Evolutionary conservation across 2,329 filamentous ascomycete species (phyloP), one percentile per base, ranked within the genome.

Genomic region (Monilinia laxa): DNA sequence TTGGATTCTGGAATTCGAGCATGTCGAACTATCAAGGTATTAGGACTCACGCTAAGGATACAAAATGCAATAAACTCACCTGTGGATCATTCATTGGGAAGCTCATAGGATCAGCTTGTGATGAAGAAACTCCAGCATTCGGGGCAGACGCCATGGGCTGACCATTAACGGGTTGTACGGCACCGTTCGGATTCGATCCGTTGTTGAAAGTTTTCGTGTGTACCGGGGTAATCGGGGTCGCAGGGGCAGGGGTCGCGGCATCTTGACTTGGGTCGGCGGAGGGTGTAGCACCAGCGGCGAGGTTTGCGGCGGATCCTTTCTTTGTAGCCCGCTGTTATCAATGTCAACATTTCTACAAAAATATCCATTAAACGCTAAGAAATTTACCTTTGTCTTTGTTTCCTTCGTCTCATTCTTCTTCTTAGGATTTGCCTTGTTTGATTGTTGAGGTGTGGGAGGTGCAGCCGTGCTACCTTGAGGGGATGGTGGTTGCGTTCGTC

Each of bases 361-460:
- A 74, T 72, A 71, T 71, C 66, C 70, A 71, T 73, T 71, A 67
- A 73, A 73, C 71, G 70, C 71, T 73, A 74, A 71, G 69, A 70
- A 72, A 74, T 81, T 80, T 84, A 91, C 89, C 87, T 92, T 91
- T 71, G 72, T 68, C 78, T 89, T 90, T 6, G 85, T 84, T 81
- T 93, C 92, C 84, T 94, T 94, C 75, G 91, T 90, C 1, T 90
- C 86, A 81, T 92, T 91, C 84, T 94, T 94, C 78, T 92, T 93
- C 78, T 92, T 93, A 0, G 90, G 89, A 45, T 86, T 87, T 4
- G 89, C 79, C 81, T 94, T 94, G 75, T 87, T 89, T 1, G 81
- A 77, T 75, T 92, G 90, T 62, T 86, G 88, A 1, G 91, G 91
- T 4, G 91, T 95, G 1, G 91, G 91, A 0, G 91, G 91, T 47